phyloP scores from a whole-genome alignment of 495 filamentous ascomycete genomes.

The Paragyromitra xinjiangensis region DNA sequence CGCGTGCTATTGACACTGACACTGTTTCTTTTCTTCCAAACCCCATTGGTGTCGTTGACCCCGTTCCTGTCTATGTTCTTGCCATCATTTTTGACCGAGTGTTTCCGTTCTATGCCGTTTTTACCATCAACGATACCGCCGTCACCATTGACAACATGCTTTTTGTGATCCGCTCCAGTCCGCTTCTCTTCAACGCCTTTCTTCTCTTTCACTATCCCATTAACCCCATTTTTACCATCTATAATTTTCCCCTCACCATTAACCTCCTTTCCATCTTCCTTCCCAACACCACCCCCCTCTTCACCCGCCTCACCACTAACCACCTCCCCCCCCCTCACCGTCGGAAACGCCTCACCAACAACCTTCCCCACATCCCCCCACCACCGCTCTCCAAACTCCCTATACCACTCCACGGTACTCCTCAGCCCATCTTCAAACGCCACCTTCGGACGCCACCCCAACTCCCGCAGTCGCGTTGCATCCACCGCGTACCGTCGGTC shows the following conservation, averaged over 20 bases:
- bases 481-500: conserved; percentile 76
- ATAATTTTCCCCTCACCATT: no score
- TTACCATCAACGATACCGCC: background rate
- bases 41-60: background rate
- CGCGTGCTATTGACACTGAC: background rate
- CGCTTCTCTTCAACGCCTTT: background rate
- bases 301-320: conserved; percentile 47
- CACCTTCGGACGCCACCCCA: conserved; percentile 75
- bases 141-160: background rate
- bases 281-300: no score
- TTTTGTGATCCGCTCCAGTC: background rate
- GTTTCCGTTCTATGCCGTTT: background rate
- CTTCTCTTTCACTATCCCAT: background rate
- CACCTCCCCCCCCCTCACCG: conserved; percentile 62
- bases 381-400: conserved; percentile 69
- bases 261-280: background rate
- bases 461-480: conserved; percentile 68
- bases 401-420: conserved; percentile 77
- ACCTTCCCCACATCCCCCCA: conserved; percentile 77
- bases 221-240: background rate
- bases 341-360: conserved; percentile 66
- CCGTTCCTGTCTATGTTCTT: background rate
- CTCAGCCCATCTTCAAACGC: conserved; percentile 69
- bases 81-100: background rate
- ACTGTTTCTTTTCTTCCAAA: background rate